phyloP scores from a whole-genome alignment of 805 yeast species.

The Monosporozyma unispora region DNA sequence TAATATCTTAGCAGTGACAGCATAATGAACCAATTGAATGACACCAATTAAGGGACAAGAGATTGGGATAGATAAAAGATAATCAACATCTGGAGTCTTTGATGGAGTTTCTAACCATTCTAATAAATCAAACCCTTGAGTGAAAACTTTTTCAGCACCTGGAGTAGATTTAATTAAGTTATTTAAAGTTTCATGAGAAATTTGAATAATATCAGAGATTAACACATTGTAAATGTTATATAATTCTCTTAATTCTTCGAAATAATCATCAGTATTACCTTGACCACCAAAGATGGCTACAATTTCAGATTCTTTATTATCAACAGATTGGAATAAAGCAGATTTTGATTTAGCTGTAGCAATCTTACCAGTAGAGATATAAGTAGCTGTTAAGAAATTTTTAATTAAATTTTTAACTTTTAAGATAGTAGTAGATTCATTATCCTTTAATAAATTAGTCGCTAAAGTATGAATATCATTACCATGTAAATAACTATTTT shows the following conservation, averaged over 20 bases:
- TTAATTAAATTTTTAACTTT: constrained; percentile 71
- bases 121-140: constrained; percentile 86
- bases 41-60: constrained; percentile 97
- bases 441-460: constrained; percentile 48
- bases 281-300: constrained; percentile 96
- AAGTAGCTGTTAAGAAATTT: constrained; percentile 61
- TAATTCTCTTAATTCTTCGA: constrained; percentile 87
- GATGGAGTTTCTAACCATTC: constrained; percentile 82
- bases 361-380: constrained; percentile 35
- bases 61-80: constrained; percentile 82
- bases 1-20: constrained; percentile 73
- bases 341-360: constrained; percentile 38
- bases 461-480: constrained; percentile 86
- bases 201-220: constrained; percentile 58
- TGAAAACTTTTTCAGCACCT: constrained; percentile 77
- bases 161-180: constrained; percentile 59
- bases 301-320: constrained; percentile 48
- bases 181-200: constrained; percentile 61
- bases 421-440: constrained; percentile 51
- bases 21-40: constrained; percentile 89
- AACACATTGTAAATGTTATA: constrained; percentile 70
- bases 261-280: constrained; percentile 96
- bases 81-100: constrained; percentile 81
- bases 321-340: constrained; percentile 58
- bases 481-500: constrained; percentile 63